phyloP scores from a whole-genome alignment of 176 grass and related monocot species.

The Carex pumila region DNA sequence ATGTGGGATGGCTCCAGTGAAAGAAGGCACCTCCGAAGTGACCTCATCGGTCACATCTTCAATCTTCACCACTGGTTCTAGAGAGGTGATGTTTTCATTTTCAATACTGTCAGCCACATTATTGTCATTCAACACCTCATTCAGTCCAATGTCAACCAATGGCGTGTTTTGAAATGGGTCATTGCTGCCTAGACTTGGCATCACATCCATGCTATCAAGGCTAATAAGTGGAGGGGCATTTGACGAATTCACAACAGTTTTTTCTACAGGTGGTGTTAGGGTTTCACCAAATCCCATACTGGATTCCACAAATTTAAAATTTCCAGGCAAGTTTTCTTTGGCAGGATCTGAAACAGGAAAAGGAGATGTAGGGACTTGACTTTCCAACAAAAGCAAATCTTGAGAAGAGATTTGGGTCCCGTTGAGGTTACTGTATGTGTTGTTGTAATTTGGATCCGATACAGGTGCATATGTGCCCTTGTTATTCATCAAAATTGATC shows the following conservation, averaged over 20 bases:
- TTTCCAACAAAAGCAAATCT: conserved; percentile 6
- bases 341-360: not conserved
- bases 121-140: not conserved
- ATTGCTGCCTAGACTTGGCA: not conserved
- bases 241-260: not conserved
- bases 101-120: not conserved
- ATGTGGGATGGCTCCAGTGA: conserved; percentile 31
- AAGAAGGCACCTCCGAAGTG: conserved; percentile 30
- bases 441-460: not conserved
- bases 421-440: not conserved
- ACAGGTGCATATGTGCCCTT: not conserved
- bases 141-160: not conserved
- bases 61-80: conserved; percentile 27
- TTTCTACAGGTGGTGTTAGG: not conserved
- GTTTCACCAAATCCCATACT: not conserved
- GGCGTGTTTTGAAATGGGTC: conserved; percentile 5
- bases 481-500: conserved; percentile 3
- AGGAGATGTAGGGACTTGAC: conserved; percentile 2
- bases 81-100: not conserved
- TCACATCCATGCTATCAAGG: conserved; percentile 13
- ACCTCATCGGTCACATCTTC: conserved; percentile 57
- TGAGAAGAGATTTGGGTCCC: conserved; percentile 10
- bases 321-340: not conserved
- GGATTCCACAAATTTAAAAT: not conserved
- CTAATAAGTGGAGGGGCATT: conserved; percentile 4